A percentile compares a stretch with the other conserved stretches of the same genome.
phyloP scores from a whole-genome alignment of 148 eudicot species.

The Vaccinium macrocarpon region DNA sequence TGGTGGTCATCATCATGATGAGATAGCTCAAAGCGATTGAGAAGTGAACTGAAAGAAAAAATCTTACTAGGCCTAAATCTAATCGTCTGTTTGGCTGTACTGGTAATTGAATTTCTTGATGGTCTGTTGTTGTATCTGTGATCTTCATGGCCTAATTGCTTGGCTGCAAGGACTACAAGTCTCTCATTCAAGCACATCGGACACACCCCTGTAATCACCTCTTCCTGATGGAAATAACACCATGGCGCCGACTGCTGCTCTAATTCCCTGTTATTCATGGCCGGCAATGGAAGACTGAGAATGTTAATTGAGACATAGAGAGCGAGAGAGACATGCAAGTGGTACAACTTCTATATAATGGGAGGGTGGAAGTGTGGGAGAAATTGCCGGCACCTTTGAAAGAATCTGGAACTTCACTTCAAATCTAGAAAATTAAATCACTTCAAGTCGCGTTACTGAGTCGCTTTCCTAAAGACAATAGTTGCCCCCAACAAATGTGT shows the following conservation, averaged over 20 bases:
- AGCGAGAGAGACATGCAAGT: neutral
- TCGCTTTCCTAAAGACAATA: too few relatives aligned
- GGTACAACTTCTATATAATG: neutral
- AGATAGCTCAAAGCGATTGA: slow-evolving; percentile 18
- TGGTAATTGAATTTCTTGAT: neutral
- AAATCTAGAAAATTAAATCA: too few relatives aligned
- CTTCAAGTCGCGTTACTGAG: too few relatives aligned
- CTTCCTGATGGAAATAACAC: slow-evolving; percentile 48
- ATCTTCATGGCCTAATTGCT: neutral
- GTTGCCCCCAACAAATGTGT: too few relatives aligned
- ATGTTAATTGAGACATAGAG: neutral
- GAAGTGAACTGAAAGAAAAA: slow-evolving; percentile 36
- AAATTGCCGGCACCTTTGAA: too few relatives aligned
- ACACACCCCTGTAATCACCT: slow-evolving; percentile 45
- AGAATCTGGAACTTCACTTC: too few relatives aligned
- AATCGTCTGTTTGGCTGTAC: neutral
- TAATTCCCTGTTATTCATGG: slow-evolving; percentile 1
- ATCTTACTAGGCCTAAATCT: slow-evolving; percentile 21
- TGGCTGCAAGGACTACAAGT: slow-evolving; percentile 45
- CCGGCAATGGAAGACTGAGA: too few relatives aligned
- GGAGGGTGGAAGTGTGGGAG: too few relatives aligned
- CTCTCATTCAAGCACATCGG: slow-evolving; percentile 51
- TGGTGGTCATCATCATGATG: neutral
- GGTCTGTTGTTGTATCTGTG: neutral
- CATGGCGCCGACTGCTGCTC: neutral